Percentiles rank a stretch among this genome's conserved stretches.
These are phyloP conservation scores for Diaporthe eres DNA, from an alignment of 2,329 filamentous ascomycete genomes.

Conservation along the genomic window DNA sequence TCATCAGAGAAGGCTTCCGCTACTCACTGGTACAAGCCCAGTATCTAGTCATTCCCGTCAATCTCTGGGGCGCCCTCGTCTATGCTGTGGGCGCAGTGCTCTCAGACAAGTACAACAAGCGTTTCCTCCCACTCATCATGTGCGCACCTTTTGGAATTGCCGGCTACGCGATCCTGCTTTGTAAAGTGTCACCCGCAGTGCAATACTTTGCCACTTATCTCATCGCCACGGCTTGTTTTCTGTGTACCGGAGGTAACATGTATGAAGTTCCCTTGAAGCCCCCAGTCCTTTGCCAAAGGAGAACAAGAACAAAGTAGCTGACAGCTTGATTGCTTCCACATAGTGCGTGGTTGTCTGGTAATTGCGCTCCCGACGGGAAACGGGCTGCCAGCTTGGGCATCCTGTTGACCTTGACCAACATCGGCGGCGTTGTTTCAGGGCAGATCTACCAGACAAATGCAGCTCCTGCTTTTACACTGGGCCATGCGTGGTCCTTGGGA, in stretches of 20 bases:
- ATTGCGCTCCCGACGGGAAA: constrained; percentile 49
- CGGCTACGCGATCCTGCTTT: constrained; percentile 48
- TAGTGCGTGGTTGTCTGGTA: constrained; percentile 47
- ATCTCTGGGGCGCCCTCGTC: constrained; percentile 56
- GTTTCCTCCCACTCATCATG: constrained; percentile 54
- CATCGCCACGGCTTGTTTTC: constrained; percentile 47
- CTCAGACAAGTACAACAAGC: constrained; percentile 53
- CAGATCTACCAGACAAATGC: constrained; percentile 48
- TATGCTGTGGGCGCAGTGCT: constrained; percentile 55
- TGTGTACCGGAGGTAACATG: constrained; percentile 46
- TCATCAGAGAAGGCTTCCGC: constrained; percentile 56
- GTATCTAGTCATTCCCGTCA: constrained; percentile 58
- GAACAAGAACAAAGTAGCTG: not conserved
- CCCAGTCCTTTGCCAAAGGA: not conserved
- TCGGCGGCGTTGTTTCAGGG: constrained; percentile 44
- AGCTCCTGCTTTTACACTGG: constrained; percentile 46
- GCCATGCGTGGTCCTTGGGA: constrained; percentile 55
- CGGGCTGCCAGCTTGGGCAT: constrained; percentile 49
- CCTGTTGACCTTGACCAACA: constrained; percentile 46
- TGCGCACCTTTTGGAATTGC: constrained; percentile 47
- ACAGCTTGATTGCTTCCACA: not conserved
- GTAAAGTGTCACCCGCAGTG: constrained; percentile 43
- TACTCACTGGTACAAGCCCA: constrained; percentile 55
- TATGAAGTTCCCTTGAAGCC: not conserved
- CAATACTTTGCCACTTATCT: constrained; percentile 49